Percentiles rank a stretch among this genome's conserved stretches.
These are phyloP conservation scores for Cyamopsis tetragonoloba DNA, from an alignment of 306 rosid species.

Conservation along the genomic window DNA sequence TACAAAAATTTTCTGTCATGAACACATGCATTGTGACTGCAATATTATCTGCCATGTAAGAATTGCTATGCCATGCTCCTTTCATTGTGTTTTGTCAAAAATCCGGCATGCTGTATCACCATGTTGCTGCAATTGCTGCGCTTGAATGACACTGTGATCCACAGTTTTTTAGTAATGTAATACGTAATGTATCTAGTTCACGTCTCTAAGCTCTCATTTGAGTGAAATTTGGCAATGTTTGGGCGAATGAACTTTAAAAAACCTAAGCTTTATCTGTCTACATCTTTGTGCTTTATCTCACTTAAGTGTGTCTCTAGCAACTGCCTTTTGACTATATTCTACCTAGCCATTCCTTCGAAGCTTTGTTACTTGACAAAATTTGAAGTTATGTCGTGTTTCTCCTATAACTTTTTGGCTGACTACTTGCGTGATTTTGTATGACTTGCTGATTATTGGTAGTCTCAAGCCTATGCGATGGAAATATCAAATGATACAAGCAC, in stretches of 20 bases:
- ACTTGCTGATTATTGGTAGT: conserved; percentile 36
- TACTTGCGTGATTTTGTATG: conserved; percentile 1
- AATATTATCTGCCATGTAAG: too few species aligned
- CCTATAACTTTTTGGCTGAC: background rate
- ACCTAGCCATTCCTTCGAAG: background rate
- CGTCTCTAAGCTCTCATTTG: background rate
- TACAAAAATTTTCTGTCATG: too few species aligned
- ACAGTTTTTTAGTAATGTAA: background rate
- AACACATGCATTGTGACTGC: too few species aligned
- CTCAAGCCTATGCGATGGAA: conserved; percentile 61
- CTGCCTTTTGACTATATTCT: background rate
- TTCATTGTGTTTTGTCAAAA: too few species aligned
- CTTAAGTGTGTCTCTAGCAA: background rate
- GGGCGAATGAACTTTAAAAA: background rate
- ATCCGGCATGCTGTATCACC: too few species aligned
- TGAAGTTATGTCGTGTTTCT: background rate
- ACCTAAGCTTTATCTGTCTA: background rate
- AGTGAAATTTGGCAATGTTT: background rate
- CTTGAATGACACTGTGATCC: too few species aligned
- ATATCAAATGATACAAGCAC: conserved; percentile 54
- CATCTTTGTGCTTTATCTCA: background rate
- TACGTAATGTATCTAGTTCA: background rate
- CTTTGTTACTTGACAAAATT: background rate
- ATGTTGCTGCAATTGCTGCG: too few species aligned
- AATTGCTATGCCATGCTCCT: too few species aligned